Evolutionary conservation across 257 asterid genomes (phyloP).

Genomic region (Lycium ferocissimum): DNA sequence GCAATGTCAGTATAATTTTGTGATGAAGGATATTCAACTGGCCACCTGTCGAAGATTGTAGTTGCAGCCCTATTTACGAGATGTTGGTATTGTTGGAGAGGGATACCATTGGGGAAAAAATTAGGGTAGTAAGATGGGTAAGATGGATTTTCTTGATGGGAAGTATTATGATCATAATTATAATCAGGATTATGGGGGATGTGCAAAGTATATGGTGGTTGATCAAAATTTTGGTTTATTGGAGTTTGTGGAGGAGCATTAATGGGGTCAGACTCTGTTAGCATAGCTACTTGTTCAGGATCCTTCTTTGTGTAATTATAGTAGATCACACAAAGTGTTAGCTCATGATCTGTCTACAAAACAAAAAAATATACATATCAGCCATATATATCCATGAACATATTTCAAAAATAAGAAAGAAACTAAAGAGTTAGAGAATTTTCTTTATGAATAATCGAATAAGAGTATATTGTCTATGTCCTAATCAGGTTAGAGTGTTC

Average conservation of each 20-base stretch:
- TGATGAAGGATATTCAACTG: background rate
- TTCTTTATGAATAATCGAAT: background rate
- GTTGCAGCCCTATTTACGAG: no score
- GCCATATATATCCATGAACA: background rate
- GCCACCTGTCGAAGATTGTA: background rate
- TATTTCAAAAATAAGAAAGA: background rate
- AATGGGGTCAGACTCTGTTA: background rate
- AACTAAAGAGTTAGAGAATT: background rate
- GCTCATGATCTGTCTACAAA: background rate
- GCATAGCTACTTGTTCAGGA: background rate
- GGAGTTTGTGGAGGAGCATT: background rate
- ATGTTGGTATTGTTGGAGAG: background rate
- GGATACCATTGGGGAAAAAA: background rate
- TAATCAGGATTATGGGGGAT: background rate
- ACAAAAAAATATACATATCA: background rate
- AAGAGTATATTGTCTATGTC: background rate
- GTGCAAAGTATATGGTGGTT: background rate
- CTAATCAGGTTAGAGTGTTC: no score
- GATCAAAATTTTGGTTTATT: background rate
- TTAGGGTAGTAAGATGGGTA: background rate
- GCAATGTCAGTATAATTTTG: background rate
- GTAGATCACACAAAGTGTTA: constrained; percentile 11
- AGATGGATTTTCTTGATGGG: background rate
- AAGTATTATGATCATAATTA: no score
- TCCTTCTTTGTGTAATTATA: background rate